phyloP scores from a whole-genome alignment of 176 grass and related monocot species.

The Juncus effusus region DNA sequence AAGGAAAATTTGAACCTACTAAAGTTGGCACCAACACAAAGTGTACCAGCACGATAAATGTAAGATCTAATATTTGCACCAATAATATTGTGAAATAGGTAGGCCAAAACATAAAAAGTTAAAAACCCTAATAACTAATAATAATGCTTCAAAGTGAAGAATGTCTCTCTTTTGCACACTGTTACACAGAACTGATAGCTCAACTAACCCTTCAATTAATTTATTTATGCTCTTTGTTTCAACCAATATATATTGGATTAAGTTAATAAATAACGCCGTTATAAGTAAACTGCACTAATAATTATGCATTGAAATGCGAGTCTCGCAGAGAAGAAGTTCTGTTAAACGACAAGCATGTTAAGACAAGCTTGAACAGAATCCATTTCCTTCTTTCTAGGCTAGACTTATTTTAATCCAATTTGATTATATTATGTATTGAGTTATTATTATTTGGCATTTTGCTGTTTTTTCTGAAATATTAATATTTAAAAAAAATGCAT shows the following conservation, averaged over 20 bases:
- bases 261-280: conserved; percentile 25
- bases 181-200: conserved; percentile 5
- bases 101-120: background rate
- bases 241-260: conserved; percentile 10
- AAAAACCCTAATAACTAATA: background rate
- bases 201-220: conserved; percentile 10
- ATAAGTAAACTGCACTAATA: background rate
- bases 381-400: conserved; percentile 20
- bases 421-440: background rate
- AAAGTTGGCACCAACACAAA: too few species aligned
- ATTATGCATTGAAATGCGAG: background rate
- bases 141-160: conserved; percentile 15
- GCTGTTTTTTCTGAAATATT: conserved; percentile 21
- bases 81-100: background rate
- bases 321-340: conserved; percentile 1
- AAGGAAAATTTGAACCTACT: too few species aligned
- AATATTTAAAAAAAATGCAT: background rate
- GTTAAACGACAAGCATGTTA: conserved; percentile 10
- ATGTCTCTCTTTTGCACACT: conserved; percentile 19
- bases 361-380: conserved; percentile 16
- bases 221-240: background rate
- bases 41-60: background rate
- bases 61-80: background rate
- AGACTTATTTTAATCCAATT: background rate
- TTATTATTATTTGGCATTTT: conserved; percentile 28